These are phyloP conservation scores for Trichophyton verrucosum DNA, from an alignment of 2,329 filamentous ascomycete species.

Conservation along the genomic window DNA sequence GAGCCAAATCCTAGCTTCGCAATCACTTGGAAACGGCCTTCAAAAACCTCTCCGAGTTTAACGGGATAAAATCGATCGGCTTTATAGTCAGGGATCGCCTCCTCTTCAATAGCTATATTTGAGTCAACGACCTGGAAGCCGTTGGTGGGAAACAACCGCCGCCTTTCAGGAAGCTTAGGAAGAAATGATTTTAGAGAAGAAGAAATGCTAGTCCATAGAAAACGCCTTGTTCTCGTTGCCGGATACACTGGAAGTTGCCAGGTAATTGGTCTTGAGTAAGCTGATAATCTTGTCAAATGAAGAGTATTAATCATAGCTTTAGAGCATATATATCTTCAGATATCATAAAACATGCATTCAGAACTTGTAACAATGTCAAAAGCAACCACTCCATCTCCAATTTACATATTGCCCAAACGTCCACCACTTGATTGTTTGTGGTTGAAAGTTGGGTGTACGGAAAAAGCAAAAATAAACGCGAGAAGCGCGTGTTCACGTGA, in stretches of 20 bases:
- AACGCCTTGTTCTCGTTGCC: neutral
- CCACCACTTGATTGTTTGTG: neutral
- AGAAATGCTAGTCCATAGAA: neutral
- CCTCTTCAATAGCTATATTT: conserved; percentile 16
- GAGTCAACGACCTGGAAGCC: conserved; percentile 11
- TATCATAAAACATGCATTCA: no score
- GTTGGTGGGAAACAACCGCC: conserved; percentile 8
- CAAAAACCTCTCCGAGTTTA: conserved; percentile 18
- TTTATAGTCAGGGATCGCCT: conserved; percentile 17
- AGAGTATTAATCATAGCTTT: no score
- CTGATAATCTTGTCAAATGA: no score
- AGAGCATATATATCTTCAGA: no score
- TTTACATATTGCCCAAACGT: neutral
- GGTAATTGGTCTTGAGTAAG: no score
- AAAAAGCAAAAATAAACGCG: neutral
- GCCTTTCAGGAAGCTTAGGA: neutral
- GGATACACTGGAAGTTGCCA: no score
- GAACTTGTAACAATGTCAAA: no score
- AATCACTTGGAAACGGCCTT: conserved; percentile 18
- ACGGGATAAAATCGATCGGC: conserved; percentile 19
- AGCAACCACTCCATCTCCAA: no score
- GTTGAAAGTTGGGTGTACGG: neutral
- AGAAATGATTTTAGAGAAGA: neutral
- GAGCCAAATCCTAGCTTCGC: conserved; percentile 23
- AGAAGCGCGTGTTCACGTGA: neutral